Evolutionary conservation across 495 filamentous ascomycete genomes (phyloP).

Genomic region (Xylaria flabelliformis): DNA sequence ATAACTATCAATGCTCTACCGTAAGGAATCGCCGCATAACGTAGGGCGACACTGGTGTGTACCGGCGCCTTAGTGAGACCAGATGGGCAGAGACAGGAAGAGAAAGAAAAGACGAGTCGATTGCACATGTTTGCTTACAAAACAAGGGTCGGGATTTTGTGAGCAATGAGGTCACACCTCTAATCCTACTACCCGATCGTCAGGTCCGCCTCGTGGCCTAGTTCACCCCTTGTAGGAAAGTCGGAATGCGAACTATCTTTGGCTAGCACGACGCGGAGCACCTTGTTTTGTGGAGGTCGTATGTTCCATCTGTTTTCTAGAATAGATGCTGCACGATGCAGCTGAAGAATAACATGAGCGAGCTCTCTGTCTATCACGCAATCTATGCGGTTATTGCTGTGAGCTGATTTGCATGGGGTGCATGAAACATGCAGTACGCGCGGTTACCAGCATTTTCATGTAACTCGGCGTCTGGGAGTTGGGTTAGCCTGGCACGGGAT

Average conservation of each 20-base stretch:
- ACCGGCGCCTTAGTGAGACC: neutral
- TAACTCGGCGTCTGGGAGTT: neutral
- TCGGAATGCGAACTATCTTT: constrained; percentile 21
- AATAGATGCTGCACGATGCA: constrained; percentile 20
- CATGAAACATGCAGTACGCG: constrained; percentile 21
- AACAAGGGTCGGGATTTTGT: constrained; percentile 13
- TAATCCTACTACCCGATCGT: constrained; percentile 1
- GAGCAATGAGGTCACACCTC: constrained; percentile 15
- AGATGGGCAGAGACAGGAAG: neutral
- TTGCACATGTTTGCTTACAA: constrained; percentile 2
- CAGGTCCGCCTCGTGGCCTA: constrained; percentile 19
- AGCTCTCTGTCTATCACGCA: constrained; percentile 1
- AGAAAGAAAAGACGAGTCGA: neutral
- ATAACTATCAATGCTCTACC: neutral
- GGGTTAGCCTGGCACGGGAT: neutral
- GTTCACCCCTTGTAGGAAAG: constrained; percentile 15
- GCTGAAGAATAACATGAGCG: constrained; percentile 3
- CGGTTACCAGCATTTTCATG: constrained; percentile 11
- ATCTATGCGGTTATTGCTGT: constrained; percentile 13
- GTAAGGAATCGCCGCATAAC: neutral
- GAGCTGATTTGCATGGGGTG: constrained; percentile 22
- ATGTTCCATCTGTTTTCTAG: constrained; percentile 26
- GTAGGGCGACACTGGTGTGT: neutral
- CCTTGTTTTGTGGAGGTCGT: constrained; percentile 18
- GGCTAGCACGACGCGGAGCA: neutral